A percentile compares a stretch with the other conserved stretches of the same genome.
Evolutionary conservation across 2,329 filamentous ascomycete genomes (phyloP).

Genomic region (Ophiognomonia clavigignenti-juglandacearum): DNA sequence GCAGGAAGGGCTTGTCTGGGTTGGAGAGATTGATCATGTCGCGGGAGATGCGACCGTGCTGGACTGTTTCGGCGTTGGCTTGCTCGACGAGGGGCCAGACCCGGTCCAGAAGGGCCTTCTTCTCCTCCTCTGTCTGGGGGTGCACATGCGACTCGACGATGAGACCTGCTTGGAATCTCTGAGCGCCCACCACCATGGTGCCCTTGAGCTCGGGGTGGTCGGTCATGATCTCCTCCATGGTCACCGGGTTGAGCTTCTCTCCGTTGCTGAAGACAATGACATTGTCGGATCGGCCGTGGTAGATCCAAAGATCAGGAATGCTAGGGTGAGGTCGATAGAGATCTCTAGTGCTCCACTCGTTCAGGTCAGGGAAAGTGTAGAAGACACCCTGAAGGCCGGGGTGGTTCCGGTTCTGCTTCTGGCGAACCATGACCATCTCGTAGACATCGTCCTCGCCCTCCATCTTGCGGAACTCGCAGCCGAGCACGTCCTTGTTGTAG

Average conservation of each 20-base stretch:
- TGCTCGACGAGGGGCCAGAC: slow-evolving; percentile 11
- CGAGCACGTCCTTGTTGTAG: slow-evolving; percentile 34
- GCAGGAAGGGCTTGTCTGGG: slow-evolving; percentile 36
- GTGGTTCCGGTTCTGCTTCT: slow-evolving; percentile 28
- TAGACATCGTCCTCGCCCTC: slow-evolving; percentile 28
- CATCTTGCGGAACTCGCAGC: slow-evolving; percentile 34
- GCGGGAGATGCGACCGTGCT: slow-evolving; percentile 40
- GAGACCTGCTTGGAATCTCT: slow-evolving; percentile 9
- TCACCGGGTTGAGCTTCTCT: slow-evolving; percentile 27
- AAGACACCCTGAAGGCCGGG: slow-evolving; percentile 24
- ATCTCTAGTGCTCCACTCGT: slow-evolving; percentile 29
- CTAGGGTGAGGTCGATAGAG: slow-evolving; percentile 26
- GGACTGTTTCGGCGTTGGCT: slow-evolving; percentile 22
- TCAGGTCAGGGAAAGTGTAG: slow-evolving; percentile 24
- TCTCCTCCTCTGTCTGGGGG: not conserved
- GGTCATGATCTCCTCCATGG: slow-evolving; percentile 19
- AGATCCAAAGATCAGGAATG: slow-evolving; percentile 19
- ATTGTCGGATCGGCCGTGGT: slow-evolving; percentile 25
- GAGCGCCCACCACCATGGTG: slow-evolving; percentile 2
- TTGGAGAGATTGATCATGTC: slow-evolving; percentile 34
- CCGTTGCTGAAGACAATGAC: slow-evolving; percentile 27
- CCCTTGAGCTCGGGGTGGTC: not conserved
- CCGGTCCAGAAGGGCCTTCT: not conserved
- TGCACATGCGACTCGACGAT: not conserved
- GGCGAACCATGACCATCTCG: slow-evolving; percentile 34